Evolutionary conservation across 2,329 filamentous ascomycete genomes (phyloP), one percentile per base, ranked within the genome.

Genomic region (Penicillium palitans): DNA sequence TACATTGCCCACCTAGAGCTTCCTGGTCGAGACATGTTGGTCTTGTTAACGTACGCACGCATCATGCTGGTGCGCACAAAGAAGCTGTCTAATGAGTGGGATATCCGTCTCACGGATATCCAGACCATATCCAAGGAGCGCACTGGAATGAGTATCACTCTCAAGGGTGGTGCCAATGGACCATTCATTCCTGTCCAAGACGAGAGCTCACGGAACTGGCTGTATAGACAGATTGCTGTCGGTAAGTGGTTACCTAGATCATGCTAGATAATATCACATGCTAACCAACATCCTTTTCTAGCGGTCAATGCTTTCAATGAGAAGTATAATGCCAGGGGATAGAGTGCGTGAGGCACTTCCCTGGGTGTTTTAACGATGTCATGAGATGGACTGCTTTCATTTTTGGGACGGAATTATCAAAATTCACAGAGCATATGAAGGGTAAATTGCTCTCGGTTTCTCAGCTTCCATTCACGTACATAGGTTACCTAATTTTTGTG

Each of bases 1-100:
- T 99, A 99, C 79, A 95, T 99, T 74, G 96, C 93, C 5, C 96
- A 99, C 72, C 82, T 99, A 5, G 93, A 99, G 76, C 84, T 99
- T 27, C 90, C 91, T 12, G 87, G 88, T 60, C 91, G 95, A 73
- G 93, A 96, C 72, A 90, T 92, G 81, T 87, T 93, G 57, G 89
- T 93, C 48, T 91, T 98, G 85, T 84, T 99, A 60, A 97, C 90
- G 10, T 95, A 90, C 73, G 83, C 85, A 63, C 86, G 91, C 4
- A 96, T 99, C 72, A 86, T 99, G 82, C 85, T 98, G 56, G 90
- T 99, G 61, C 86, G 92, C 66, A 91, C 90, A 52, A 90, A 92
- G 79, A 89, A 89, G 71, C 81, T 99, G 69, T 88, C 86, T 53
- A 93, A 88, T 19, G 93, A 98, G 76, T 99, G 95, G 95, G 95